Percentiles rank a stretch among this genome's conserved stretches.
phyloP scores from a whole-genome alignment of 179 eudicot species.

The Silene vulgaris region DNA sequence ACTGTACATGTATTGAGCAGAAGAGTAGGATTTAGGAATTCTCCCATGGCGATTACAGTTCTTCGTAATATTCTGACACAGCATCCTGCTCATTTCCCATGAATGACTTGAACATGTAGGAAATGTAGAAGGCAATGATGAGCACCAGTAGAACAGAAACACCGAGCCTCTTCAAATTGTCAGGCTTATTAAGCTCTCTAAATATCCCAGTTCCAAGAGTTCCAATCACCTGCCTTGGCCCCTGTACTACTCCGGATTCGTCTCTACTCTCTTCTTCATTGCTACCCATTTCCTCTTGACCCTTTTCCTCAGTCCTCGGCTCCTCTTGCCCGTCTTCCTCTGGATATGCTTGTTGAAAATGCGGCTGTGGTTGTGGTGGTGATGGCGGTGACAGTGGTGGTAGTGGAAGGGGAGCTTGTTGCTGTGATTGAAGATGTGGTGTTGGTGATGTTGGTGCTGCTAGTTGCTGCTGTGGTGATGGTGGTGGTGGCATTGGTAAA shows the following conservation, averaged over 20 bases:
- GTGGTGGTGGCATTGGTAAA: background rate
- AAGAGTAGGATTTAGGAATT: background rate
- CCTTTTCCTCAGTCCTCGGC: background rate
- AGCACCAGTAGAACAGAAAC: conserved; percentile 32
- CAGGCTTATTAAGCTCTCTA: conserved; percentile 36
- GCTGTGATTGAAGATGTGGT: conserved; percentile 14
- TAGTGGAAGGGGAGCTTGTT: background rate
- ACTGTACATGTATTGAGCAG: background rate
- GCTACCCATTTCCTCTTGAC: background rate
- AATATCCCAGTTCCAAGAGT: conserved; percentile 20
- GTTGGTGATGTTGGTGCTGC: conserved; percentile 7
- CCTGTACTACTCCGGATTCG: background rate
- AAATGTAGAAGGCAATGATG: conserved; percentile 34
- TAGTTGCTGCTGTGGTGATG: background rate
- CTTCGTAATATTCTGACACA: conserved; percentile 6
- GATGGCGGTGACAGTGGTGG: background rate
- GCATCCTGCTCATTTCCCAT: conserved; percentile 14
- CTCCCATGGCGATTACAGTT: background rate
- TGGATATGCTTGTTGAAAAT: conserved; percentile 5
- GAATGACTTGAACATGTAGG: conserved; percentile 28
- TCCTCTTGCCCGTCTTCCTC: conserved; percentile 4
- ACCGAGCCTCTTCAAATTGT: conserved; percentile 28
- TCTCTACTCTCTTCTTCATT: conserved; percentile 15
- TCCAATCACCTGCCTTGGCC: background rate
- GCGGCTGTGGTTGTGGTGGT: background rate